Percentiles rank a stretch among this genome's conserved stretches.
phyloP scores from a whole-genome alignment of 768 basidiomycete species.

The Suillus tomentosus region DNA sequence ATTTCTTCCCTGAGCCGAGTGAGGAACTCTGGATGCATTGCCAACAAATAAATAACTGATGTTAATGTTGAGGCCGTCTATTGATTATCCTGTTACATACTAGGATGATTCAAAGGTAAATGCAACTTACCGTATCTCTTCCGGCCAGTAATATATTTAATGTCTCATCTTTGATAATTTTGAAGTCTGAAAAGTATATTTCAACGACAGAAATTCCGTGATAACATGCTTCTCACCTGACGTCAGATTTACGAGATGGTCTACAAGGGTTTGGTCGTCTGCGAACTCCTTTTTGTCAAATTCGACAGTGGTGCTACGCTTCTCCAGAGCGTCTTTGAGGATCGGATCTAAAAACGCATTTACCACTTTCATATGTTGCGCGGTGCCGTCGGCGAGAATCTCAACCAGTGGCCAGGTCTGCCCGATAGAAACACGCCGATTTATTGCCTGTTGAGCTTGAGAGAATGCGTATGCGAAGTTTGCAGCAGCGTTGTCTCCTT shows the following conservation, averaged over 20 bases:
- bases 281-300: conserved; percentile 16
- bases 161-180: conserved; percentile 42
- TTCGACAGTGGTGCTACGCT: conserved; percentile 17
- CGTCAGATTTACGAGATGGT: conserved; percentile 41
- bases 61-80: conserved; percentile 48
- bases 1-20: conserved; percentile 45
- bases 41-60: conserved; percentile 47
- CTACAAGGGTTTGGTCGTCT: conserved; percentile 44
- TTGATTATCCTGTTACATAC: conserved; percentile 2
- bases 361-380: conserved; percentile 39
- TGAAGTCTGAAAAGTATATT: conserved; percentile 24
- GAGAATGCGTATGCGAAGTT: conserved; percentile 38
- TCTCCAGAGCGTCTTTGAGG: conserved; percentile 36
- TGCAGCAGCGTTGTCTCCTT: conserved; percentile 19
- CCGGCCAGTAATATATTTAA: conserved; percentile 48
- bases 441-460: conserved; percentile 34
- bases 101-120: neutral
- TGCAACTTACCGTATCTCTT: conserved; percentile 40
- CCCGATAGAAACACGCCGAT: conserved; percentile 33
- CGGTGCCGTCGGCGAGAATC: conserved; percentile 34
- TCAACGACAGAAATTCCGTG: neutral
- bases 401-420: conserved; percentile 44
- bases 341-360: conserved; percentile 43
- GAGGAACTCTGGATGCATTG: conserved; percentile 46
- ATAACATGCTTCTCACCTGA: conserved; percentile 29